Base-by-base conservation (phyloP, 345 rosid species). In the Aquilaria yunnanensis region DNA sequence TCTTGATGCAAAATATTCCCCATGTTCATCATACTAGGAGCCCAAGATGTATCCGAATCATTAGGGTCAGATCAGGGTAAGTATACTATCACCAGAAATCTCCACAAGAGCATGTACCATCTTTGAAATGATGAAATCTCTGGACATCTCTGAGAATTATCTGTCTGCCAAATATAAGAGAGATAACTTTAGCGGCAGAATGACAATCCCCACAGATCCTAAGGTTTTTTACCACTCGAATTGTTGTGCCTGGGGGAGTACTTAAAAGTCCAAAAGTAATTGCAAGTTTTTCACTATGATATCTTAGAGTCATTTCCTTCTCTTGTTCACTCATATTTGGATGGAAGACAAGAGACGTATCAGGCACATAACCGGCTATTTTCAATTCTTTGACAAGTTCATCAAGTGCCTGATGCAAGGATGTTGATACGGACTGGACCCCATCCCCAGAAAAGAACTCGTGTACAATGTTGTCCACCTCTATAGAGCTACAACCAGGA, bases 201-300 rank as follows among this genome's bases (percentile, higher is more conserved):
- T 89, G 98, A 55, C 97, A 89, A 81, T 89, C 98, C 73, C 77
- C 76, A 71, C 98, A 92, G 2, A 89, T 88, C 14, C 96, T 78
- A 47, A 89, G 84, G 69, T 92, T 92, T 83, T 92, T 92, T 23
- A 82, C 88, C 46, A 92, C 91, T 16, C 96, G 73, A 59, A 89
- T 83, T 34, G 84, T 89, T 10, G 77, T 72, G 46, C 98, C 85
- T 3, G 90, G 87, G 32, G 77, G 84, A 52, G 88, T 89, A 60
- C 87, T 84, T 68, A 89, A 71, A 53, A 92, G 81, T 57, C 96
- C 98, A 56, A 75, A 89, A 32, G 82, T 75, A 47, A 89, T 85
- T 48, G 98, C 96, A 59, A 87, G 65, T 72, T 89, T 92, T 70
- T 92, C 97, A 52, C 97, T 89, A 56, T 92, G 98, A 78, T 87